Evolutionary conservation across 768 basidiomycete genomes (phyloP).

Genomic region (Postia placenta): DNA sequence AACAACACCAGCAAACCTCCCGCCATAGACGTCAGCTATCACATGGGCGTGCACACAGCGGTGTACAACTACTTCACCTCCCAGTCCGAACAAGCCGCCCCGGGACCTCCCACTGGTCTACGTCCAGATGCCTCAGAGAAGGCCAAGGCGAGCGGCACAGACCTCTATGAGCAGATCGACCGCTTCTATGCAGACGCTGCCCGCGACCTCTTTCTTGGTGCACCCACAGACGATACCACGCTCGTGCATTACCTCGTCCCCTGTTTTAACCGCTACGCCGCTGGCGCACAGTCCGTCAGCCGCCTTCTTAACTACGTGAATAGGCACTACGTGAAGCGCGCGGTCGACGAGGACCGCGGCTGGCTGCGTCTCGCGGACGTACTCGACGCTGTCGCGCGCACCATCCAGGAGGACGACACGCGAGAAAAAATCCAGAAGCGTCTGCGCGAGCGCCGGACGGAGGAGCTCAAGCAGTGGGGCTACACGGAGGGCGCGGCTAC

Average conservation of each 20-base stretch:
- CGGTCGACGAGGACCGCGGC: constrained; percentile 71
- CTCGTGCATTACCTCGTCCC: constrained; percentile 68
- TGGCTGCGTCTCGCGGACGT: constrained; percentile 69
- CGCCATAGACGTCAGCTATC: constrained; percentile 63
- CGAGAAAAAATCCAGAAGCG: constrained; percentile 54
- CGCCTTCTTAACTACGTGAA: constrained; percentile 71
- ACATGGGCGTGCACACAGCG: constrained; percentile 76
- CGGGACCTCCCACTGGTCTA: constrained; percentile 5
- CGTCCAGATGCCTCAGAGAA: constrained; percentile 18
- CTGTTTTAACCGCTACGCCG: constrained; percentile 63
- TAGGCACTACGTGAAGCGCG: constrained; percentile 69
- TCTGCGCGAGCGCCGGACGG: constrained; percentile 50
- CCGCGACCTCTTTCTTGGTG: constrained; percentile 54
- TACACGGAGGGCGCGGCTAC: constrained; percentile 44
- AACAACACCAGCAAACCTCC: constrained; percentile 58
- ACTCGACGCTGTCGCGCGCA: constrained; percentile 52
- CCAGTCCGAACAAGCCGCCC: constrained; percentile 32
- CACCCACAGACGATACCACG: constrained; percentile 58
- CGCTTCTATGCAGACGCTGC: constrained; percentile 59
- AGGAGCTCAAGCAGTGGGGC: constrained; percentile 71
- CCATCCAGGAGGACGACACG: constrained; percentile 43
- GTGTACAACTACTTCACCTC: constrained; percentile 69
- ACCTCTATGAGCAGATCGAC: constrained; percentile 71
- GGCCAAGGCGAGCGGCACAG: constrained; percentile 45
- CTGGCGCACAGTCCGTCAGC: constrained; percentile 62